These are phyloP conservation scores for Breynia disticha DNA, from an alignment of 441 rosid genomes.

Conservation along the genomic window DNA sequence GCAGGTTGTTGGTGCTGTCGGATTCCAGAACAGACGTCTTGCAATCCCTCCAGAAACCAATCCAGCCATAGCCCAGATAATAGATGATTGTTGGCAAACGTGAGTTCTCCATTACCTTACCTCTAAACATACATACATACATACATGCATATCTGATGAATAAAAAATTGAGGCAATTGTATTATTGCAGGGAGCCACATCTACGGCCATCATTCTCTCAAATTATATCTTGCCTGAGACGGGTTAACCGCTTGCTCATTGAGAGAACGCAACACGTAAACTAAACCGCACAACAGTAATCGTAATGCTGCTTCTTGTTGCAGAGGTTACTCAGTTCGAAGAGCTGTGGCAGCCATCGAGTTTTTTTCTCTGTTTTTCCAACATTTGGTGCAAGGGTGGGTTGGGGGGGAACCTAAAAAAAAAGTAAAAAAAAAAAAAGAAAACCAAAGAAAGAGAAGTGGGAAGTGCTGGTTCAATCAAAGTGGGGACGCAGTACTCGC, in stretches of 20 bases:
- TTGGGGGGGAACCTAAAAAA: too few relatives aligned
- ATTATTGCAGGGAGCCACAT: conserved; percentile 63
- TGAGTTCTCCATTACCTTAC: conserved; percentile 23
- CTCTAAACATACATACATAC: too few relatives aligned
- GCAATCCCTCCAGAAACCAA: conserved; percentile 71
- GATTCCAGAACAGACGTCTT: conserved; percentile 85
- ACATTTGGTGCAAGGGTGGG: conserved; percentile 15
- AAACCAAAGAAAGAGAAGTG: conserved; percentile 10
- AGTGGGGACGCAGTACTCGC: conserved; percentile 70
- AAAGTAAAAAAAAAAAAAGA: conserved; percentile 11
- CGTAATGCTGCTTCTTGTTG: conserved; percentile 26
- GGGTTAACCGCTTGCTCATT: conserved; percentile 39
- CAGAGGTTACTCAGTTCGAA: conserved; percentile 43
- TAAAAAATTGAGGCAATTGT: not conserved
- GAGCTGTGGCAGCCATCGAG: conserved; percentile 36
- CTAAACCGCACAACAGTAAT: conserved; percentile 16
- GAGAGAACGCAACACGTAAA: conserved; percentile 33
- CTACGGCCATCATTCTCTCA: conserved; percentile 78
- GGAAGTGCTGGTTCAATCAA: conserved; percentile 78
- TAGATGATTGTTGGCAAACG: conserved; percentile 86
- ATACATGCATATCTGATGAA: too few relatives aligned
- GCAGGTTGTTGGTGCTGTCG: conserved; percentile 99
- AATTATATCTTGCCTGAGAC: conserved; percentile 54
- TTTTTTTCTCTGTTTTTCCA: conserved; percentile 4
- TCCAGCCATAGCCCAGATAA: conserved; percentile 67